A percentile compares a stretch with the other conserved stretches of the same genome.
These are phyloP conservation scores for Zasmidium cellare DNA, from an alignment of 2,329 filamentous ascomycete genomes.

Conservation along the genomic window DNA sequence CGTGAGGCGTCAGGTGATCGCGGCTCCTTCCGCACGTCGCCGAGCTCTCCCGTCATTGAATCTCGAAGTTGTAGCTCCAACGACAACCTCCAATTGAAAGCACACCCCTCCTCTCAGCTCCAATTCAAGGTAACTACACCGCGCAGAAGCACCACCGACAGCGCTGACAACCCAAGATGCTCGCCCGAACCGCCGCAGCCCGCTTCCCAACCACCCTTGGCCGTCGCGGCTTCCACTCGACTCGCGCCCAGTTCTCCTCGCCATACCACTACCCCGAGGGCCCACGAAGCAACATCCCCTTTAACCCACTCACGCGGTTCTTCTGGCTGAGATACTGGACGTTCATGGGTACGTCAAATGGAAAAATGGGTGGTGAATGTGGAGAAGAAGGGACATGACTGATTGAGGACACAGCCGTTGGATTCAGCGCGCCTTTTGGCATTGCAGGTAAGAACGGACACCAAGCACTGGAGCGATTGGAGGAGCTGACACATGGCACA, in stretches of 20 bases:
- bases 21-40: neutral
- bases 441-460: slow-evolving; percentile 58
- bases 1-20: neutral
- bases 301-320: slow-evolving; percentile 88
- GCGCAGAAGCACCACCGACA: neutral
- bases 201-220: slow-evolving; percentile 63
- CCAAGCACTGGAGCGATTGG: neutral
- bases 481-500: slow-evolving; percentile 35
- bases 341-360: slow-evolving; percentile 64
- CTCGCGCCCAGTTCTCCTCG: slow-evolving; percentile 78
- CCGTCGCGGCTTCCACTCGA: slow-evolving; percentile 93
- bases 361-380: slow-evolving; percentile 6
- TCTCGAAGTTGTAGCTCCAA: neutral
- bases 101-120: neutral
- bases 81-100: neutral
- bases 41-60: slow-evolving; percentile 2
- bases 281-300: slow-evolving; percentile 90
- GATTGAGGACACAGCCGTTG: slow-evolving; percentile 50
- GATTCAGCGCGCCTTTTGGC: slow-evolving; percentile 61
- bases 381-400: slow-evolving; percentile 31
- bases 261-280: slow-evolving; percentile 99
- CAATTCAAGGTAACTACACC: slow-evolving; percentile 3
- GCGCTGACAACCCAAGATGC: slow-evolving; percentile 27
- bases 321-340: slow-evolving; percentile 82
- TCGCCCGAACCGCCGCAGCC: slow-evolving; percentile 47